A percentile compares a stretch with the other conserved stretches of the same genome.
Evolutionary conservation across 2,329 filamentous ascomycete species (phyloP).

Genomic region (Anthostomella pinea): DNA sequence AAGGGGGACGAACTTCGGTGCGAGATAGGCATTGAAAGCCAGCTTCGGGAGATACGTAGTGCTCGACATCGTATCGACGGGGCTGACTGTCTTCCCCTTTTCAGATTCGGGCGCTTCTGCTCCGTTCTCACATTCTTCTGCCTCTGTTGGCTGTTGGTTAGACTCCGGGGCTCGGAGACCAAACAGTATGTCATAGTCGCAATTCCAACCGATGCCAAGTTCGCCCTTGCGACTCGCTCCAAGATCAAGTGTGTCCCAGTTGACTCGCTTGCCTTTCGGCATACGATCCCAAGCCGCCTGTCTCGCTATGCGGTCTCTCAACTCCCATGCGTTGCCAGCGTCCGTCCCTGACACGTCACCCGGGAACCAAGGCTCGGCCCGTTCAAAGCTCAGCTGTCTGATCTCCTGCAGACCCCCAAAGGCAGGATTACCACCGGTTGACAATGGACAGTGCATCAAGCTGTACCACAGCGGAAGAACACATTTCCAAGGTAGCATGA

Average conservation of each 20-base stretch:
- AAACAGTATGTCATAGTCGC: constrained; percentile 76
- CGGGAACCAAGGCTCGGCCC: constrained; percentile 77
- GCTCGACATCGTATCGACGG: constrained; percentile 21
- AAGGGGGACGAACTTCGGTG: constrained; percentile 22
- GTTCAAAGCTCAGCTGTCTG: constrained; percentile 79
- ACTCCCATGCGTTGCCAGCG: constrained; percentile 77
- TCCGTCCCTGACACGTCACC: constrained; percentile 77
- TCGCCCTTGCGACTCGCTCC: constrained; percentile 76
- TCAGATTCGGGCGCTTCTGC: constrained; percentile 4
- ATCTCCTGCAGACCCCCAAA: constrained; percentile 81
- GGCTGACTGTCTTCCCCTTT: constrained; percentile 3
- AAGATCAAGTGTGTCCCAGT: constrained; percentile 72
- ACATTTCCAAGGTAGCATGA: constrained; percentile 88
- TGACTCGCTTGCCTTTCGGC: constrained; percentile 77
- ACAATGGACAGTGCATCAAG: constrained; percentile 77
- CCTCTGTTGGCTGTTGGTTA: constrained; percentile 15
- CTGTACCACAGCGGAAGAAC: constrained; percentile 83
- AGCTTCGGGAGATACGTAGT: constrained; percentile 38
- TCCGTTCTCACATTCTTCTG: constrained; percentile 14
- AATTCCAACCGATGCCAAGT: constrained; percentile 75
- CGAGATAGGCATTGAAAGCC: constrained; percentile 34
- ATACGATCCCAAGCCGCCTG: constrained; percentile 68
- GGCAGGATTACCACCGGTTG: constrained; percentile 73
- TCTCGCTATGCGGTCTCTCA: constrained; percentile 58
- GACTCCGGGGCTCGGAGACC: constrained; percentile 25